Evolutionary conservation across 2,329 filamentous ascomycete species (phyloP).

Genomic region (Cladophialophora bantiana): DNA sequence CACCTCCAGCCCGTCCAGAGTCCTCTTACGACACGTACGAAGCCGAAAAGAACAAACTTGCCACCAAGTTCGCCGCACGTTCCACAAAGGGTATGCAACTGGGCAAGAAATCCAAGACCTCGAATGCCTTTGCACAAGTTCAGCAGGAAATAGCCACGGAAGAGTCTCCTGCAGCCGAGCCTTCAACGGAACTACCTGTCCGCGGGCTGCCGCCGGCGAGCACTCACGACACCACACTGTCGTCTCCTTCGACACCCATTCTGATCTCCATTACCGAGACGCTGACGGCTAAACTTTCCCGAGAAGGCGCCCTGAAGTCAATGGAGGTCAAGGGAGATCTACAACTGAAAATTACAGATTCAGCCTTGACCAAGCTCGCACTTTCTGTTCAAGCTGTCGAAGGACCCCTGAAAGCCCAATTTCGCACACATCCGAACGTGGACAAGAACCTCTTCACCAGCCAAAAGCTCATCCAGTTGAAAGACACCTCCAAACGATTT

Average conservation of each 20-base stretch:
- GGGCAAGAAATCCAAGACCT: slow-evolving; percentile 98
- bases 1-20: slow-evolving; percentile 75
- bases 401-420: slow-evolving; percentile 71
- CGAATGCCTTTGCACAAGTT: slow-evolving; percentile 95
- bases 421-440: slow-evolving; percentile 95
- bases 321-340: slow-evolving; percentile 92
- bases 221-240: slow-evolving; percentile 60
- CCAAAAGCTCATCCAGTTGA: slow-evolving; percentile 85
- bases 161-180: slow-evolving; percentile 42
- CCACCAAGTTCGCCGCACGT: slow-evolving; percentile 73
- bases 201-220: slow-evolving; percentile 50
- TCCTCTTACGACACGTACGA: slow-evolving; percentile 86
- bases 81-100: slow-evolving; percentile 95
- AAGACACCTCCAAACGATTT: slow-evolving; percentile 86
- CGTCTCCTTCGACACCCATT: slow-evolving; percentile 77
- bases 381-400: slow-evolving; percentile 78
- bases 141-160: slow-evolving; percentile 89
- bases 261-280: slow-evolving; percentile 87
- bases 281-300: slow-evolving; percentile 87
- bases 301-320: slow-evolving; percentile 85
- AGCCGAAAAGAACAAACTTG: slow-evolving; percentile 94
- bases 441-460: slow-evolving; percentile 86
- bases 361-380: slow-evolving; percentile 89
- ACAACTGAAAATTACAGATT: slow-evolving; percentile 86
- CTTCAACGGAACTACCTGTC: slow-evolving; percentile 60